Percentiles rank a stretch among this genome's conserved stretches.
Conservation (phyloP, 2,329 filamentous ascomycete species). For the Pseudogymnoascus sp. region DNA sequence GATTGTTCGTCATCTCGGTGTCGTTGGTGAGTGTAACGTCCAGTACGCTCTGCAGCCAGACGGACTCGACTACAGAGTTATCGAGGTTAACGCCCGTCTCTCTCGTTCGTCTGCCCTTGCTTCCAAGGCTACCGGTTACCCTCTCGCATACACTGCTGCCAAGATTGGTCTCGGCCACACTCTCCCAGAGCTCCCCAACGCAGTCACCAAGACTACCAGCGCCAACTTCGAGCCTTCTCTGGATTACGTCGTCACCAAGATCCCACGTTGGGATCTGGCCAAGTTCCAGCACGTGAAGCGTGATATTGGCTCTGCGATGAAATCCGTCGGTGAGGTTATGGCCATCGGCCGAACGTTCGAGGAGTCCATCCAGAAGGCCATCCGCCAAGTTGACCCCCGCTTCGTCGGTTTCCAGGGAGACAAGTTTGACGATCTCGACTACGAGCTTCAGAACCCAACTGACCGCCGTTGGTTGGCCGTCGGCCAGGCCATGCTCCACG, state of each 20-base stretch:
- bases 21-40: conserved; percentile 97
- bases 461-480: conserved; percentile 97
- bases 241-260: conserved; percentile 98
- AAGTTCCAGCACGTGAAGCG: conserved; percentile 99
- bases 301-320: conserved; percentile 96
- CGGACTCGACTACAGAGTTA: conserved; percentile 95
- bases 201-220: conserved; percentile 96
- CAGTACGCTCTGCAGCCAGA: conserved; percentile 96
- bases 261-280: conserved; percentile 93
- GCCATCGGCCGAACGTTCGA: conserved; percentile 97
- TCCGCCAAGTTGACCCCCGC: conserved; percentile 88
- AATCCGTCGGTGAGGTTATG: conserved; percentile 98
- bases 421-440: conserved; percentile 87
- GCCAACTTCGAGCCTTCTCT: conserved; percentile 97
- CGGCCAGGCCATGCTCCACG: conserved; percentile 95
- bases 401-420: conserved; percentile 93
- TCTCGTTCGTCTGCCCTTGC: conserved; percentile 94
- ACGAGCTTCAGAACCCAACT: conserved; percentile 82
- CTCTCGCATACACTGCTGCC: conserved; percentile 91
- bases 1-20: conserved; percentile 92
- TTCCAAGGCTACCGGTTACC: conserved; percentile 96
- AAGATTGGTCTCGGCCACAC: conserved; percentile 97
- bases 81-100: conserved; percentile 97
- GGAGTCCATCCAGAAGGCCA: conserved; percentile 98
- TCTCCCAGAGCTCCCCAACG: conserved; percentile 91